phyloP scores from a whole-genome alignment of 2,329 filamentous ascomycete species.

The Aureobasidium pullulans region DNA sequence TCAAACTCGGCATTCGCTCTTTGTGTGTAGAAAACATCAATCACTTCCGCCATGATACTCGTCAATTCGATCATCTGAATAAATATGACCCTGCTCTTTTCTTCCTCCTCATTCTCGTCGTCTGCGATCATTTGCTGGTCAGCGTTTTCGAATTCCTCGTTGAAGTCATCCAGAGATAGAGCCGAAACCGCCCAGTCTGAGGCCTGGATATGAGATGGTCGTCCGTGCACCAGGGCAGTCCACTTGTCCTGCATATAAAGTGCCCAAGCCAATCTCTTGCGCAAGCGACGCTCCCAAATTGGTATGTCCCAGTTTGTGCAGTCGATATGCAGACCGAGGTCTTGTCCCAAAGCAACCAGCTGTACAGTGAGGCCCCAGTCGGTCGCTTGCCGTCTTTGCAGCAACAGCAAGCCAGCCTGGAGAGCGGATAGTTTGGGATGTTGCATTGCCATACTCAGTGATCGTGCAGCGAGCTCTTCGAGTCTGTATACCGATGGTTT shows the following conservation, averaged over 20 bases:
- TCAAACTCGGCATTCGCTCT: constrained; percentile 64
- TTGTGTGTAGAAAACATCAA: constrained; percentile 76
- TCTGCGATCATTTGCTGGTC: constrained; percentile 18
- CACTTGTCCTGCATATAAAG: constrained; percentile 93
- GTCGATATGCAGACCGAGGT: constrained; percentile 82
- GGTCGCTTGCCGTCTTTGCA: constrained; percentile 68
- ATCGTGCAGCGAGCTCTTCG: constrained; percentile 65
- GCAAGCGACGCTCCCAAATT: constrained; percentile 74
- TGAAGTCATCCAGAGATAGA: constrained; percentile 62
- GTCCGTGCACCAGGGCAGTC: constrained; percentile 77
- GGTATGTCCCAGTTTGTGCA: constrained; percentile 83
- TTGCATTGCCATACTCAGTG: constrained; percentile 69
- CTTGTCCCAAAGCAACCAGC: constrained; percentile 77
- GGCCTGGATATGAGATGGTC: constrained; percentile 67
- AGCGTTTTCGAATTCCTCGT: constrained; percentile 56
- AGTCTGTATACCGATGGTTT: constrained; percentile 67
- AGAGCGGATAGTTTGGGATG: constrained; percentile 75
- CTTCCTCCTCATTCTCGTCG: constrained; percentile 42
- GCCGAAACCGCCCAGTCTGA: constrained; percentile 69
- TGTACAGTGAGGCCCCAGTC: constrained; percentile 83
- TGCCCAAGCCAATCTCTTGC: constrained; percentile 83
- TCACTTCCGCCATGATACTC: constrained; percentile 68
- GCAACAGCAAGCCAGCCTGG: constrained; percentile 66
- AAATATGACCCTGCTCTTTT: constrained; percentile 64
- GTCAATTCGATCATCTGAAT: constrained; percentile 69